phyloP scores from a whole-genome alignment of 257 asterid species.

The Solanum corneliomulleri region DNA sequence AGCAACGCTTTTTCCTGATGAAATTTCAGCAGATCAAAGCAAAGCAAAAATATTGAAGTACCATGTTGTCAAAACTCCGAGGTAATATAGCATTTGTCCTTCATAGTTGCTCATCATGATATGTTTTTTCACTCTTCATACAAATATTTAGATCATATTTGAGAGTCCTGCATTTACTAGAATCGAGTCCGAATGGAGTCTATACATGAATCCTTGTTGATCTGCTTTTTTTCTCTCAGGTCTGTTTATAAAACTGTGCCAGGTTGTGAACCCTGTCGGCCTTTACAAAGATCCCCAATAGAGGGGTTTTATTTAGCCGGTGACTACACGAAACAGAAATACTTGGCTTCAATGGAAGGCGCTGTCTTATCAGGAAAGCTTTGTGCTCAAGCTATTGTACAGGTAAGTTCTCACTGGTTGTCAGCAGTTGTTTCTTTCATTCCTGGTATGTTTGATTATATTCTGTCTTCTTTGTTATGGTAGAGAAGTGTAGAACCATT shows the following conservation, averaged over 20 bases:
- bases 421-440: not conserved
- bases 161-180: not conserved
- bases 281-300: slow-evolving; percentile 81
- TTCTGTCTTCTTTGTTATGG: not conserved
- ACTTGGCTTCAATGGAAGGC: slow-evolving; percentile 99
- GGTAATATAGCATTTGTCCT: slow-evolving; percentile 32
- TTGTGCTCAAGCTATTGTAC: slow-evolving; percentile 90
- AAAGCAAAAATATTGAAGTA: slow-evolving; percentile 90
- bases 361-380: slow-evolving; percentile 95
- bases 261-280: slow-evolving; percentile 88
- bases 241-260: slow-evolving; percentile 94
- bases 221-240: slow-evolving; percentile 19
- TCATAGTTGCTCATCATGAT: not conserved
- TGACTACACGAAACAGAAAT: slow-evolving; percentile 94
- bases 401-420: slow-evolving; percentile 30
- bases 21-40: slow-evolving; percentile 90
- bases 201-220: not conserved
- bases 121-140: not conserved
- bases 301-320: slow-evolving; percentile 93
- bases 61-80: slow-evolving; percentile 90
- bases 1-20: slow-evolving; percentile 83
- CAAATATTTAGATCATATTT: not conserved
- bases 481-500: not conserved
- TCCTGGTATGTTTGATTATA: not conserved
- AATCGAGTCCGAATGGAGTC: not conserved